Evolutionary conservation across 1,284 basidiomycete species (phyloP).

Genomic region (Cutaneotrichosporon cavernicola): DNA sequence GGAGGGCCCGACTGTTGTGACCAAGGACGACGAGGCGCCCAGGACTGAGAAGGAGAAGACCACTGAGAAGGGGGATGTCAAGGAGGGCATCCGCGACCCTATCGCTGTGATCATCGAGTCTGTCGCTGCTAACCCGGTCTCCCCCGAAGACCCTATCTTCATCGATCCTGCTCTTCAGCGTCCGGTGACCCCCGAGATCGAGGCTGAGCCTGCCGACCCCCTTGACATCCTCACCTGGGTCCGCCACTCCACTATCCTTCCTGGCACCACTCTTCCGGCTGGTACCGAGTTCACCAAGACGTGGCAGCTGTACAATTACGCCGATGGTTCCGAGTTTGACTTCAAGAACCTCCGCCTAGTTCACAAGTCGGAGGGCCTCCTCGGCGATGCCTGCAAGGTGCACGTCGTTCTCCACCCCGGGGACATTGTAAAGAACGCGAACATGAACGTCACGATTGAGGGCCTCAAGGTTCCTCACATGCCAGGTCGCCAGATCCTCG

Average conservation of each 20-base stretch:
- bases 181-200: not conserved
- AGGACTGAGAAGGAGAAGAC: not conserved
- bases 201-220: slow-evolving; percentile 9
- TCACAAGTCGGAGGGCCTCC: slow-evolving; percentile 25
- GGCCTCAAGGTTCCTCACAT: slow-evolving; percentile 42
- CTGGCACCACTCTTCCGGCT: slow-evolving; percentile 39
- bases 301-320: slow-evolving; percentile 47
- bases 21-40: not conserved
- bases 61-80: not conserved
- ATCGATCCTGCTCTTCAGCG: not conserved
- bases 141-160: slow-evolving; percentile 18
- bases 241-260: slow-evolving; percentile 44
- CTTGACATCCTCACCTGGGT: slow-evolving; percentile 48
- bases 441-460: slow-evolving; percentile 37
- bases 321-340: slow-evolving; percentile 39
- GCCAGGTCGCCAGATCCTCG: slow-evolving; percentile 41
- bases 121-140: not conserved
- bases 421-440: slow-evolving; percentile 39
- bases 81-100: slow-evolving; percentile 8
- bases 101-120: slow-evolving; percentile 11
- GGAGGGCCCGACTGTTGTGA: not conserved
- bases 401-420: slow-evolving; percentile 22
- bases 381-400: slow-evolving; percentile 29
- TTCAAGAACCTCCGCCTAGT: slow-evolving; percentile 40
- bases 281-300: slow-evolving; percentile 50